phyloP scores from a whole-genome alignment of 331 rosid genomes.

The Acacia concinna region DNA sequence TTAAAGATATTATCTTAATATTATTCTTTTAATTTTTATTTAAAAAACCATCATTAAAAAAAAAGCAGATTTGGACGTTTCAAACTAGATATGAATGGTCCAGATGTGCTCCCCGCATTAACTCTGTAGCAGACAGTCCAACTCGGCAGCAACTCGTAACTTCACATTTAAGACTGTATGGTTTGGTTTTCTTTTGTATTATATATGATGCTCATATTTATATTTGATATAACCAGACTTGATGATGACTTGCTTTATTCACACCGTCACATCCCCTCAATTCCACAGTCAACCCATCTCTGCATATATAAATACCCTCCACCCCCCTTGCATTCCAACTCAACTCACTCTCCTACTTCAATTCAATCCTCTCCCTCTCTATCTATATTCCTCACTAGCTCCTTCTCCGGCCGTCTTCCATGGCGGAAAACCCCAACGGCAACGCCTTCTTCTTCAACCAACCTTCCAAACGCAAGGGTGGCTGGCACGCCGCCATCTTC shows the following conservation, averaged over 20 bases:
- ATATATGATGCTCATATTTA: no score
- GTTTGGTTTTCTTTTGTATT: no score
- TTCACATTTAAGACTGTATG: no score
- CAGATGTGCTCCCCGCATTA: no score
- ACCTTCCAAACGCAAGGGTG: constrained; percentile 38
- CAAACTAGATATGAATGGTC: no score
- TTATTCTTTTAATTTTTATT: no score
- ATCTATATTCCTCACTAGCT: neutral
- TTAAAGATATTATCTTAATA: no score
- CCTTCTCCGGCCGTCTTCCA: neutral
- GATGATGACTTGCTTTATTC: neutral
- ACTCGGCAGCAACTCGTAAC: no score
- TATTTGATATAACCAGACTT: no score
- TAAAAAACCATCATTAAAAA: no score
- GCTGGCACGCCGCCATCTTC: constrained; percentile 55
- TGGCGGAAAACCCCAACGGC: constrained; percentile 37
- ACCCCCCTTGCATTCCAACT: neutral
- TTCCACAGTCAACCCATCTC: neutral
- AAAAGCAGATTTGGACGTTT: no score
- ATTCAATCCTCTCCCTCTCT: neutral
- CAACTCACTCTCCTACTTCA: neutral
- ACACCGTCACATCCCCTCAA: neutral
- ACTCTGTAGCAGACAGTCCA: no score
- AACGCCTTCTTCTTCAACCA: constrained; percentile 42
- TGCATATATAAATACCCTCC: neutral